Conservation (phyloP, 176 grass and related monocot species). For the Phoenix dactylifera region DNA sequence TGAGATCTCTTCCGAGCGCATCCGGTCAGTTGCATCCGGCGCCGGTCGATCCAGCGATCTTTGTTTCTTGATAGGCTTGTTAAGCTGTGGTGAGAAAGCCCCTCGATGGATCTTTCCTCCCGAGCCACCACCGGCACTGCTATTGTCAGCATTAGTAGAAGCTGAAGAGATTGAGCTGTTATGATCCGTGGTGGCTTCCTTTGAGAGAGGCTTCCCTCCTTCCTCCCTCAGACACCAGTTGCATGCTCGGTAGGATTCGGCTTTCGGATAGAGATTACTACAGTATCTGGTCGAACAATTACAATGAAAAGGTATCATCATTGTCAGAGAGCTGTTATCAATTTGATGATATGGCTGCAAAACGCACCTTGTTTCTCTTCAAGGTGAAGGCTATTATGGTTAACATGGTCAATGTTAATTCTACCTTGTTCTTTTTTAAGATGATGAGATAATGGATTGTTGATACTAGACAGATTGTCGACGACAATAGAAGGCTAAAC, state of each 20-base stretch:
- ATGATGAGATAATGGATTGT: too few species aligned
- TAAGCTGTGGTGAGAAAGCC: slow-evolving; percentile 37
- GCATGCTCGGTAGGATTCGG: slow-evolving; percentile 60
- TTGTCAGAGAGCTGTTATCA: too few species aligned
- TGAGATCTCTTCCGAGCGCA: slow-evolving; percentile 27
- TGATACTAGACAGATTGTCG: too few species aligned
- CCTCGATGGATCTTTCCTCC: slow-evolving; percentile 45
- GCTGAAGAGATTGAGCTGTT: slow-evolving; percentile 12
- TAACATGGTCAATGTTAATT: too few species aligned
- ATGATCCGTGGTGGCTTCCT: neutral
- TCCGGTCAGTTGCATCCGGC: slow-evolving; percentile 44
- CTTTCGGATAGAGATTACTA: slow-evolving; percentile 77
- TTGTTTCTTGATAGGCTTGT: slow-evolving; percentile 84
- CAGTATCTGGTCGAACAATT: slow-evolving; percentile 55
- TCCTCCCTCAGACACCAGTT: slow-evolving; percentile 83
- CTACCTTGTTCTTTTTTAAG: too few species aligned
- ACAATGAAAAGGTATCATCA: neutral
- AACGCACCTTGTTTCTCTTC: too few species aligned
- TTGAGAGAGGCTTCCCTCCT: slow-evolving; percentile 8
- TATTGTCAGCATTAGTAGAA: neutral
- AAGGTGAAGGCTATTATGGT: too few species aligned
- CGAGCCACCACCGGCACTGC: neutral
- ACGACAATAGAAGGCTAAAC: too few species aligned
- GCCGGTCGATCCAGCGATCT: slow-evolving; percentile 53
- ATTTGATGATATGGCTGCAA: too few species aligned